Conservation (phyloP, 2,329 filamentous ascomycete species). For the Neofusicoccum sp. region DNA sequence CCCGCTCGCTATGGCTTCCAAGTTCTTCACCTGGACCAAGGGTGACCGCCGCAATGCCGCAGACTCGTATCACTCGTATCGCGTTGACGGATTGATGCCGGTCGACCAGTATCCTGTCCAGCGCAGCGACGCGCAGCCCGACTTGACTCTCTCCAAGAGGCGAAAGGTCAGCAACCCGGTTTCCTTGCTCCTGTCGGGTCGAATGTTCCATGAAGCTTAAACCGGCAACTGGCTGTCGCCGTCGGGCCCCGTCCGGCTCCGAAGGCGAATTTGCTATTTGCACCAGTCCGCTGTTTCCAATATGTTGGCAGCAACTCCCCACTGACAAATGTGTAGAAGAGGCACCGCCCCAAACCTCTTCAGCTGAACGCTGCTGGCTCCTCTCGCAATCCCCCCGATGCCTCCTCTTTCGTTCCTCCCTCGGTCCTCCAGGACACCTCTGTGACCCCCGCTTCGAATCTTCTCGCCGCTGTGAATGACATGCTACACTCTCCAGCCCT, state of each 20-base stretch:
- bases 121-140: constrained; percentile 21
- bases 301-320: background rate
- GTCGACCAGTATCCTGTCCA: constrained; percentile 29
- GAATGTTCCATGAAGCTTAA: background rate
- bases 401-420: constrained; percentile 25
- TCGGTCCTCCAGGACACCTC: constrained; percentile 28
- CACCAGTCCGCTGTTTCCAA: constrained; percentile 1
- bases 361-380: background rate
- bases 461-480: constrained; percentile 42
- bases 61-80: constrained; percentile 28
- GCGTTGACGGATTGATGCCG: constrained; percentile 38
- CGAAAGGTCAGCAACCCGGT: constrained; percentile 3
- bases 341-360: constrained; percentile 7
- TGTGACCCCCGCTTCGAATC: constrained; percentile 32
- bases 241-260: background rate
- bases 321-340: constrained; percentile 16
- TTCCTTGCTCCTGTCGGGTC: background rate
- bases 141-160: constrained; percentile 18
- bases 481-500: constrained; percentile 42
- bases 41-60: constrained; percentile 32
- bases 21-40: constrained; percentile 47
- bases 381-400: background rate
- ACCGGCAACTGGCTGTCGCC: background rate
- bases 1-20: constrained; percentile 35
- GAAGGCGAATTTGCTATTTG: background rate